Evolutionary conservation across 768 basidiomycete species (phyloP).

Genomic region (Xerocomus potaroensis): DNA sequence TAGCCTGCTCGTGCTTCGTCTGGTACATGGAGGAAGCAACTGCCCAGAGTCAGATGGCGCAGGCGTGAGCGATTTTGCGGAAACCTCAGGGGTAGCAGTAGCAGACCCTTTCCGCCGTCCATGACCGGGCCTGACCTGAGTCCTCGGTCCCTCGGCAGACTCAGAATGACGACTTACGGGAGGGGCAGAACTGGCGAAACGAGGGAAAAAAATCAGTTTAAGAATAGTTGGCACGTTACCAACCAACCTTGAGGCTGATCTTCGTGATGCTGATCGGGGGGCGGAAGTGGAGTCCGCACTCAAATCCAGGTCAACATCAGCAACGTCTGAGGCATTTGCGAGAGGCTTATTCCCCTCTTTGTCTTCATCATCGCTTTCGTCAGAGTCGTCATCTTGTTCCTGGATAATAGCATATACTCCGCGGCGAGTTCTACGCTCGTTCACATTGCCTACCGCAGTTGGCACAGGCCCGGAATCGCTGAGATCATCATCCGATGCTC

Average conservation of each 20-base stretch:
- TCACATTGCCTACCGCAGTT: constrained; percentile 55
- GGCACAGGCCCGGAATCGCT: constrained; percentile 42
- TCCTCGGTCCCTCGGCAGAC: constrained; percentile 16
- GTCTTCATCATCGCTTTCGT: constrained; percentile 55
- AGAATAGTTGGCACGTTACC: constrained; percentile 1
- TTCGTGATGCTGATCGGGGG: constrained; percentile 21
- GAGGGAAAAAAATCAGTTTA: constrained; percentile 8
- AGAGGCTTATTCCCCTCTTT: constrained; percentile 46
- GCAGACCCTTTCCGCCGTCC: constrained; percentile 49
- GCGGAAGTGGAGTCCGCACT: constrained; percentile 21
- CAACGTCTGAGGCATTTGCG: constrained; percentile 43
- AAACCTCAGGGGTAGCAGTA: constrained; percentile 43
- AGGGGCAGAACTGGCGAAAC: constrained; percentile 20
- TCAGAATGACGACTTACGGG: constrained; percentile 30
- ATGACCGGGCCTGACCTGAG: constrained; percentile 51
- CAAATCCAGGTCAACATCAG: constrained; percentile 53
- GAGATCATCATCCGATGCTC: constrained; percentile 30
- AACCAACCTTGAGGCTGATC: constrained; percentile 28
- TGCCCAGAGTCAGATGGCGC: constrained; percentile 23
- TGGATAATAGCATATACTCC: constrained; percentile 74
- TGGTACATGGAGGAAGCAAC: constrained; percentile 26
- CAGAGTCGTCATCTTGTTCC: constrained; percentile 55
- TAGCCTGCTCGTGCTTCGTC: constrained; percentile 29
- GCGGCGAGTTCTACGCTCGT: constrained; percentile 76
- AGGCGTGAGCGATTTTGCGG: constrained; percentile 40